These are phyloP conservation scores for Xylariaceae sp. DNA, from an alignment of 2,329 filamentous ascomycete genomes.

Conservation along the genomic window DNA sequence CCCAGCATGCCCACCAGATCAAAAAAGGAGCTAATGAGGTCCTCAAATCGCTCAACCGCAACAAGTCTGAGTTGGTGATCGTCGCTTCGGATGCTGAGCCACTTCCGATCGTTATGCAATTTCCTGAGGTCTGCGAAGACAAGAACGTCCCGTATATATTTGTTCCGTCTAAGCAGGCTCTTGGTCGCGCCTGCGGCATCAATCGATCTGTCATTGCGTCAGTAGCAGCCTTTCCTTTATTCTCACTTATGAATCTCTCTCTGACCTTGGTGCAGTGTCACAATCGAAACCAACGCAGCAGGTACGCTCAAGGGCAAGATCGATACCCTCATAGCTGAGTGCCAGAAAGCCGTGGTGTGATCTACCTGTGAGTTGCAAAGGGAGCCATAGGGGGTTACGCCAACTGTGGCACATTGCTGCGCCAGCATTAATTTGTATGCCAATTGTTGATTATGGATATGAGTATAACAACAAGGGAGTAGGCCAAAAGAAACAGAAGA, in stretches of 20 bases:
- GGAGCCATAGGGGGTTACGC: too few relatives aligned
- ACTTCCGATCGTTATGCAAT: slow-evolving; percentile 81
- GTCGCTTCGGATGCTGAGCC: slow-evolving; percentile 85
- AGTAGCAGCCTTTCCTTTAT: neutral
- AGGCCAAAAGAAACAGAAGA: too few relatives aligned
- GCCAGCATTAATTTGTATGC: too few relatives aligned
- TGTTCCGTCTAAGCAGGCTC: slow-evolving; percentile 64
- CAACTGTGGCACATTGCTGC: too few relatives aligned
- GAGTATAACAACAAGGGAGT: too few relatives aligned
- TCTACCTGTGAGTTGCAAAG: too few relatives aligned
- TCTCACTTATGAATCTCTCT: neutral
- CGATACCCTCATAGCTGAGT: slow-evolving; percentile 88
- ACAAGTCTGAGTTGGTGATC: slow-evolving; percentile 83
- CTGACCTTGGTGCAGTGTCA: slow-evolving; percentile 33
- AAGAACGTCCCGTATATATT: slow-evolving; percentile 55
- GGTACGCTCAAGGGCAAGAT: slow-evolving; percentile 89
- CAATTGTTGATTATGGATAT: too few relatives aligned
- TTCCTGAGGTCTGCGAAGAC: slow-evolving; percentile 84
- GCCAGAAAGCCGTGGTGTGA: too few relatives aligned
- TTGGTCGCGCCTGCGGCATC: slow-evolving; percentile 87
- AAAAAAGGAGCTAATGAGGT: slow-evolving; percentile 86
- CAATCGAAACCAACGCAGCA: slow-evolving; percentile 87
- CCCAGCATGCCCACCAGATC: slow-evolving; percentile 48
- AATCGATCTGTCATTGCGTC: slow-evolving; percentile 81
- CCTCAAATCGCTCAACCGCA: slow-evolving; percentile 87